Evolutionary conservation across 1,139 yeast genomes (phyloP).

Genomic region (Taphrina deformans): DNA sequence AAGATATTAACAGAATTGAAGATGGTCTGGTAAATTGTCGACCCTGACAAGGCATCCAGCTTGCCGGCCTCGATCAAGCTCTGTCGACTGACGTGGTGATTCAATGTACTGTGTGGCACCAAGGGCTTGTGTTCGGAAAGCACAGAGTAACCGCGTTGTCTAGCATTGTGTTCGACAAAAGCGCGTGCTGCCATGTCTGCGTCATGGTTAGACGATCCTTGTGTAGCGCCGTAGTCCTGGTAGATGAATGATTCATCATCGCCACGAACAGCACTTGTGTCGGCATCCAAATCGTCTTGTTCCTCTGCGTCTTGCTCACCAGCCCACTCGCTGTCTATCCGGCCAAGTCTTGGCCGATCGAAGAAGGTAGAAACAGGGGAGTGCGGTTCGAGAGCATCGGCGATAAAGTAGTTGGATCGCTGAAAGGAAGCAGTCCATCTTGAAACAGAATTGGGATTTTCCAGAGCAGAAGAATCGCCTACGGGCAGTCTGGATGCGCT

Average conservation of each 20-base stretch:
- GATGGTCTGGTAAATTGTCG: slow-evolving; percentile 61
- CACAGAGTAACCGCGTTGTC: slow-evolving; percentile 8
- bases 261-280: slow-evolving; percentile 10
- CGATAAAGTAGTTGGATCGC: slow-evolving; percentile 23
- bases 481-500: not conserved
- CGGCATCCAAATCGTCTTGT: slow-evolving; percentile 12
- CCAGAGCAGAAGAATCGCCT: not conserved
- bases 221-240: slow-evolving; percentile 12
- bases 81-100: slow-evolving; percentile 14
- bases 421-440: slow-evolving; percentile 29
- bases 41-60: slow-evolving; percentile 8
- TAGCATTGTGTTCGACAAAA: slow-evolving; percentile 11
- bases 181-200: slow-evolving; percentile 22
- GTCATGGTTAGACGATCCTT: slow-evolving; percentile 6
- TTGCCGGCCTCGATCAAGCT: slow-evolving; percentile 9
- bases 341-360: slow-evolving; percentile 25
- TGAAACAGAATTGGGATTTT: slow-evolving; percentile 20
- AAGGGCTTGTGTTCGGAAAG: slow-evolving; percentile 24
- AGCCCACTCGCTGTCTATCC: slow-evolving; percentile 31
- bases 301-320: slow-evolving; percentile 30
- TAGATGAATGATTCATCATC: slow-evolving; percentile 28
- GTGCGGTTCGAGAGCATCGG: slow-evolving; percentile 30
- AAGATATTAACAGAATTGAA: slow-evolving; percentile 84
- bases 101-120: not conserved
- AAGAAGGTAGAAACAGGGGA: slow-evolving; percentile 14